These are phyloP conservation scores for Chlamydomonas sphaeroides DNA, from an alignment of 139 green algal genomes.

Conservation along the genomic window DNA sequence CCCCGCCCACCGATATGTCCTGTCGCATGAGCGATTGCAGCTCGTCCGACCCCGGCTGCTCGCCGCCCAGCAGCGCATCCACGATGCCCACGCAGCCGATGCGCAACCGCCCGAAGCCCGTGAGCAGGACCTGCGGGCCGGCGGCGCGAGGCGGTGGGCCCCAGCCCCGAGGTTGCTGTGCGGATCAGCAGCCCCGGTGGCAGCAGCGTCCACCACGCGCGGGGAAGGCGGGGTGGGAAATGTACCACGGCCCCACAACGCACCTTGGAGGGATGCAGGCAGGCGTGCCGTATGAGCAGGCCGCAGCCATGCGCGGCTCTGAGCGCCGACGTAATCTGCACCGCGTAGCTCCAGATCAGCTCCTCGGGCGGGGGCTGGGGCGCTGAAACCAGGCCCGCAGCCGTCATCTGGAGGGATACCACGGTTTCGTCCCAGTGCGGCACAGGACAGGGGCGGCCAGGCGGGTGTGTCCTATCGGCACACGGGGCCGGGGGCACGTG, in stretches of 20 bases:
- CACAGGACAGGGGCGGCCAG: no score
- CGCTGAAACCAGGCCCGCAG: constrained; percentile 22
- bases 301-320: constrained; percentile 76
- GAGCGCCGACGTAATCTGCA: constrained; percentile 70
- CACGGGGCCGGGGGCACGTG: no score
- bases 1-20: constrained; percentile 10
- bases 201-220: no score
- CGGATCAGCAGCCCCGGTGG: no score
- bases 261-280: constrained; percentile 84
- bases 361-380: constrained; percentile 72
- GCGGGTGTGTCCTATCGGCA: no score
- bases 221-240: no score
- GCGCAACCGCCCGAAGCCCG: constrained; percentile 65
- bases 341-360: constrained; percentile 86
- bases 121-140: constrained; percentile 74
- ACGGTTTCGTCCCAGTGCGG: no score
- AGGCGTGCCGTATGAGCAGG: constrained; percentile 59
- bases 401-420: constrained; percentile 46
- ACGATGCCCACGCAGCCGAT: constrained; percentile 75
- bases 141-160: not conserved
- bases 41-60: constrained; percentile 37
- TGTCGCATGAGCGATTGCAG: constrained; percentile 23
- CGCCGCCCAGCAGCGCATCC: constrained; percentile 70
- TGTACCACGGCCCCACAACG: not conserved
- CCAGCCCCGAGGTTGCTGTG: no score